A percentile compares a stretch with the other conserved stretches of the same genome.
These are phyloP conservation scores for Lecanoromycetidae sp. DNA, from an alignment of 2,329 filamentous ascomycete species.

Conservation along the genomic window DNA sequence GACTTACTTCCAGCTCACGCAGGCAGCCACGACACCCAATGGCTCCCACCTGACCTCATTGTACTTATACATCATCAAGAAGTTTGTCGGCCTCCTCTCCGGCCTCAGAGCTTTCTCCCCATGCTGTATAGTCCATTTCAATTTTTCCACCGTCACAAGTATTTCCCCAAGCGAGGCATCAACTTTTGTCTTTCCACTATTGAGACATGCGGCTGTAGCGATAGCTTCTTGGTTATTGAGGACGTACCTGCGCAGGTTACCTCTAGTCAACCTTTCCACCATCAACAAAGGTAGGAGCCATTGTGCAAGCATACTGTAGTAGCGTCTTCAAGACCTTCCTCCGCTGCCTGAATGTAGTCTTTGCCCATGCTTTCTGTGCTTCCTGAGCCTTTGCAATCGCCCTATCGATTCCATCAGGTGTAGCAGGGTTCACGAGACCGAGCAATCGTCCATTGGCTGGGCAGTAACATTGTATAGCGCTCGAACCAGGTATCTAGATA, in stretches of 20 bases:
- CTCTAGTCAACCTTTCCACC: neutral
- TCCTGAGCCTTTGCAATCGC: slow-evolving; percentile 59
- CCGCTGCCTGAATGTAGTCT: slow-evolving; percentile 65
- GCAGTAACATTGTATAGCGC: slow-evolving; percentile 69
- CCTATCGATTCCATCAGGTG: slow-evolving; percentile 63
- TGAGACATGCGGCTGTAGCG: slow-evolving; percentile 71
- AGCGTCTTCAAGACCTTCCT: slow-evolving; percentile 69
- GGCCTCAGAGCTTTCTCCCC: slow-evolving; percentile 69
- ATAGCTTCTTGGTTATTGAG: slow-evolving; percentile 84
- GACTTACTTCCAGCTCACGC: slow-evolving; percentile 88
- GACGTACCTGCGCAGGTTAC: slow-evolving; percentile 44
- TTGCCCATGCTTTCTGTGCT: slow-evolving; percentile 67
- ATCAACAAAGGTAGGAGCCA: neutral
- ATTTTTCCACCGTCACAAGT: slow-evolving; percentile 82
- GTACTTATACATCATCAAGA: slow-evolving; percentile 90
- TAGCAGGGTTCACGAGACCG: slow-evolving; percentile 65
- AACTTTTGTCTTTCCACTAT: slow-evolving; percentile 92
- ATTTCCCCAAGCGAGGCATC: slow-evolving; percentile 93
- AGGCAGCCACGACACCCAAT: slow-evolving; percentile 78
- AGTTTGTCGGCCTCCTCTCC: slow-evolving; percentile 67
- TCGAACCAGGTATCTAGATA: slow-evolving; percentile 45
- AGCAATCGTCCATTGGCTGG: slow-evolving; percentile 81
- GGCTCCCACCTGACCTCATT: slow-evolving; percentile 88
- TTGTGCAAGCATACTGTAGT: slow-evolving; percentile 40
- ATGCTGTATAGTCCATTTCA: slow-evolving; percentile 86